These are phyloP conservation scores for Colletotrichum truncatum DNA, from an alignment of 2,329 filamentous ascomycete genomes.

Conservation along the genomic window DNA sequence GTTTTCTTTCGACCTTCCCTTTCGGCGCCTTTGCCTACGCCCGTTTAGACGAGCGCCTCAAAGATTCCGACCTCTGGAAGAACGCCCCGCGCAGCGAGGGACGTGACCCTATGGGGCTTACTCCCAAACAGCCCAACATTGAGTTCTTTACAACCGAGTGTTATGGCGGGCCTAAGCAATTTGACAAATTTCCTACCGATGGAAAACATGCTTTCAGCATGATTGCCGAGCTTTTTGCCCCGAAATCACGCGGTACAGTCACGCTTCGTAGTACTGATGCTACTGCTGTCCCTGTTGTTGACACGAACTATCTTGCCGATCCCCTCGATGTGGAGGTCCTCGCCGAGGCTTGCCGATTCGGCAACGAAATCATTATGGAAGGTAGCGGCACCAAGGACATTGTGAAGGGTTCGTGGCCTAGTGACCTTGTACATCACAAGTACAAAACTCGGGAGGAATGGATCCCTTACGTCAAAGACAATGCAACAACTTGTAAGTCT, in stretches of 20 bases:
- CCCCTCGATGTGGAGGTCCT: slow-evolving; percentile 67
- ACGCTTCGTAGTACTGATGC: slow-evolving; percentile 58
- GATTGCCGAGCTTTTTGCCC: slow-evolving; percentile 65
- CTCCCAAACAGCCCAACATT: slow-evolving; percentile 64
- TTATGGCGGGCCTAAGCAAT: slow-evolving; percentile 69
- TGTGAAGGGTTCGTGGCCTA: slow-evolving; percentile 69
- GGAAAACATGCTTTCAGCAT: slow-evolving; percentile 66
- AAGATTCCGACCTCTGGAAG: slow-evolving; percentile 63
- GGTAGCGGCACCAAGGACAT: slow-evolving; percentile 66
- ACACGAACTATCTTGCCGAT: slow-evolving; percentile 67
- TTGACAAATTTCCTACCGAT: slow-evolving; percentile 59
- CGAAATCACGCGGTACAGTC: slow-evolving; percentile 65
- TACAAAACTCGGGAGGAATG: slow-evolving; percentile 65
- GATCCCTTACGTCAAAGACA: slow-evolving; percentile 63
- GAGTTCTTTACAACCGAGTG: slow-evolving; percentile 72
- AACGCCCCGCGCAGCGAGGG: slow-evolving; percentile 55
- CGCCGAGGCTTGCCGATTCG: slow-evolving; percentile 65
- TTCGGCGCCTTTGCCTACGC: slow-evolving; percentile 71
- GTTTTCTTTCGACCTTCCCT: slow-evolving; percentile 68
- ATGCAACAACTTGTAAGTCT: slow-evolving; percentile 67
- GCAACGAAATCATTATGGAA: slow-evolving; percentile 66
- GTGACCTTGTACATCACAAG: slow-evolving; percentile 58
- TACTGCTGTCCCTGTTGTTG: slow-evolving; percentile 61
- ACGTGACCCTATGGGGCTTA: slow-evolving; percentile 71
- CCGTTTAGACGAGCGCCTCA: slow-evolving; percentile 67